Base-by-base conservation (phyloP, 2,329 filamentous ascomycete species). In the Verticillium nubilum region DNA sequence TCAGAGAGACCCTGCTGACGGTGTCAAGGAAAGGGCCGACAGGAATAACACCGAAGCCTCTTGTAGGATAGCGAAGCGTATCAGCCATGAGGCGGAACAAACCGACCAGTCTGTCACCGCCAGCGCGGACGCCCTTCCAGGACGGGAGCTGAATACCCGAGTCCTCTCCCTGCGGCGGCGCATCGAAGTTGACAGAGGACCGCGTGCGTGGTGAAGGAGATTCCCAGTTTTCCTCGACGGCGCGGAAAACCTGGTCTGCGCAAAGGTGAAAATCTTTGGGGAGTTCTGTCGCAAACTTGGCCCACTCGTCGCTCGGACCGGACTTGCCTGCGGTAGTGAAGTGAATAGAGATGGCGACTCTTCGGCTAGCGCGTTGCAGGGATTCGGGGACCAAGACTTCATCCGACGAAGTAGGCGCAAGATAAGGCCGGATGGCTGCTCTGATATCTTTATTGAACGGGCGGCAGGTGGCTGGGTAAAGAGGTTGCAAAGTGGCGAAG, bases 291-390 rank as follows among this genome's bases (percentile, higher is more conserved):
- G 93, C 75, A 17, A 85, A 80, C 65, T 85, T 89, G 17, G 80
- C 79, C 93, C 93, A 97, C 72, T 96, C 92, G 25, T 91, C 88
- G 25, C 84, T 83, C 12, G 86, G 84, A 19, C 86, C 86, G 62
- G 90, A 88, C 73, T 97, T 97, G 5, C 91, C 86, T 1, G 91
- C 89, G 58, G 91, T 95, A 59, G 91, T 95, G 69, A 88, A 86
- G 64, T 92, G 88, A 54, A 96, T 78, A n/a, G 87, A 80, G 9
- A 91, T 81, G 55, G 87, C 81, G 2, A 97, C 74, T 27, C 80
- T 83, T 53, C 87, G 84, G 15, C 90, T 86, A 58, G 83, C 80
- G 33, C 78, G 71, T 25, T 81, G 76, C 5, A 91, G 75, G 1
- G 78, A 78, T 3, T 73, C 71, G 0, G 89, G 80, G 5, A 84